phyloP scores from a whole-genome alignment of 2,329 filamentous ascomycete species.

The Aspergillus latus region DNA sequence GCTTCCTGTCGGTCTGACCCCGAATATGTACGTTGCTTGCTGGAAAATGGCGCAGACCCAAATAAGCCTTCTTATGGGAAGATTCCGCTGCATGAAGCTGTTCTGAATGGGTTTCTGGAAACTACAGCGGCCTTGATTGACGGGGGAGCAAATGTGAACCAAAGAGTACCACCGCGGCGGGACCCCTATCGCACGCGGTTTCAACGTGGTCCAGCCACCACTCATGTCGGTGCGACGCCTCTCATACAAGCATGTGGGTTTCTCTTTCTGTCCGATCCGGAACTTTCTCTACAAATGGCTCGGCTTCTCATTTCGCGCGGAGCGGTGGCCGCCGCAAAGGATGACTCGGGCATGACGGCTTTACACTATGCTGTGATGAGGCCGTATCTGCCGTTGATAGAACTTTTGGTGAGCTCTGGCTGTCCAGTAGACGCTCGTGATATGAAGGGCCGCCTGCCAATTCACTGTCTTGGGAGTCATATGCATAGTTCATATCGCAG shows the following conservation, averaged over 20 bases:
- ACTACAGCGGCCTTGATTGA: neutral
- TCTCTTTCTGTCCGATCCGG: too few species aligned
- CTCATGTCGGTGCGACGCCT: neutral
- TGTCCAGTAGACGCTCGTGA: neutral
- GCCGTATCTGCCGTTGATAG: neutral
- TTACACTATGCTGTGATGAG: slow-evolving; percentile 1
- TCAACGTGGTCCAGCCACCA: neutral
- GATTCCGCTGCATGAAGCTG: slow-evolving; percentile 1
- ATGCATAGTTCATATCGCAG: neutral
- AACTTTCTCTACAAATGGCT: neutral
- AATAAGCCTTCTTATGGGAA: neutral
- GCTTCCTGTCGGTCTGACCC: neutral
- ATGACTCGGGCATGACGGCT: neutral
- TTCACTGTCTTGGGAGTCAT: neutral
- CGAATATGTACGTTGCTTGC: neutral
- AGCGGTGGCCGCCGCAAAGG: neutral
- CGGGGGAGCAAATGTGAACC: slow-evolving; percentile 1
- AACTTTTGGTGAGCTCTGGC: neutral
- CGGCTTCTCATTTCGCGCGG: neutral
- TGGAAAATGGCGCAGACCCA: neutral
- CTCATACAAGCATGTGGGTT: slow-evolving; percentile 5
- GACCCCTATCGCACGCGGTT: neutral
- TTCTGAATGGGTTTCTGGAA: neutral
- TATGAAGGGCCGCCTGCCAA: neutral
- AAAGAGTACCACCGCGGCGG: neutral